Base-by-base conservation (phyloP, 2,329 filamentous ascomycete species). In the Trematosphaeria pertusa region DNA sequence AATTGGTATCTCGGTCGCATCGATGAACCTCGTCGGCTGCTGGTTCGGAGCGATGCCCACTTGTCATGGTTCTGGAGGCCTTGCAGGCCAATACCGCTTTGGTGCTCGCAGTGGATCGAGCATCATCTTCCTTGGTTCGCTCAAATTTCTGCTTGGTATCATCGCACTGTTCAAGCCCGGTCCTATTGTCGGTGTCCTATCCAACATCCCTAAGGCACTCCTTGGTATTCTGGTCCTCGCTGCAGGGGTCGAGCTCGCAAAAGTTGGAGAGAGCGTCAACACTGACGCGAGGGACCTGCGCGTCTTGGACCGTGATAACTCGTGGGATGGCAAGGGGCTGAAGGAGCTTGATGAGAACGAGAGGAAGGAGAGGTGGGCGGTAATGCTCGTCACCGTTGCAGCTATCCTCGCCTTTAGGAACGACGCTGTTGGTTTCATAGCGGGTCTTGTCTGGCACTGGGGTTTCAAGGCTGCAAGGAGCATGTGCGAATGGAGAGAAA, bases 21-120 rank as follows among this genome's bases (percentile, higher is more conserved):
- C 78, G 2, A 95, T 96, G 84, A 97, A 97, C 67, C 75, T 97
- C 3, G 70, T 88, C 1, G 88, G 88, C 12, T 92, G 89, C 62
- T 96, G 90, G 89, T 95, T 96, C 62, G 92, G 92, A 37, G 88
- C 88, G 4, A 97, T 97, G 94, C 94, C 93, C 3, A 86, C 94
- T 3, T 97, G 94, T 65, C 94, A 97, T 67, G 93, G 93, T 4
- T 91, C 91, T 0, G 93, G 93, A 2, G 93, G 93, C 0, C 78
- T 97, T 0, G 94, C 94, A 4, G 94, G 88, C 0, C 93, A 97
- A 69, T 90, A 91, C 69, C 85, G 91, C 4, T 97, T 97, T 59
- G 93, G 93, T 0, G 92, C 93, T 4, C 86, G 93, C 37, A 95
- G 89, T 48, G 93, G 93, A 8, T 85, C 90, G 0, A 91, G 87